Evolutionary conservation across 83 land plant species (phyloP), one percentile per base, ranked within the genome.

Genomic region (Picea engelmannii): DNA sequence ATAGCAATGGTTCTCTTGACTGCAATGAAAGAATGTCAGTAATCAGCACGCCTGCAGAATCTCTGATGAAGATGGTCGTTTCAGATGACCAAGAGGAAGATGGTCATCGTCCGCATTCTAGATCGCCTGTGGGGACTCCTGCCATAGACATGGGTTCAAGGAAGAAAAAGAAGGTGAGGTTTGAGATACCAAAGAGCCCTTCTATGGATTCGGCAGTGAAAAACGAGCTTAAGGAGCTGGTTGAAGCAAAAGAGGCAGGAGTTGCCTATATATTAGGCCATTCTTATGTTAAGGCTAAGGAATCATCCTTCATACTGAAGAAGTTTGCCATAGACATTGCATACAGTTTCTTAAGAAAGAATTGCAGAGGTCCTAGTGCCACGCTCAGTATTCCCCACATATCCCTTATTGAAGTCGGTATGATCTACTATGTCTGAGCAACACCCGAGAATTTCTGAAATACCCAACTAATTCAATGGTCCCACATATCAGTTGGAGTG

Each of bases 211-310:
- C 79, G 12, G 12, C 58, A 40, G 92, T 91, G 15, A 88, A 81
- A 77, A 89, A 90, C 55, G 96, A 93, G 77, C 81, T 93, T 44
- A 18, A 79, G 80, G 96, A 90, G 67, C 86, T 93, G 61, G 73
- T 93, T 11, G 88, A 92, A 74, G 96, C 94, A 23, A 91, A 93
- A 81, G 85, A 90, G 4, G 94, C 94, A n/a, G 96, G 96, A 27
- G 91, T 93, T 68, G 94, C 94, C 0, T 93, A 93, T 64, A 86
- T 93, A 40, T 85, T 93, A 88, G 96, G 96, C 17, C 96, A 93
- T 66, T 91, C 96, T 11, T 93, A 93, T 78, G 87, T 93, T 21
- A 89, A 92, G 81, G 94, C 94, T 1, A 86, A 91, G 86, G 81
- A 79, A 80, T 81, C 88, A 4, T 91, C 94, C 0, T 90, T 90